A percentile compares a stretch with the other conserved stretches of the same genome.
phyloP scores from a whole-genome alignment of 176 grass and related monocot genomes.

The Lolium rigidum region DNA sequence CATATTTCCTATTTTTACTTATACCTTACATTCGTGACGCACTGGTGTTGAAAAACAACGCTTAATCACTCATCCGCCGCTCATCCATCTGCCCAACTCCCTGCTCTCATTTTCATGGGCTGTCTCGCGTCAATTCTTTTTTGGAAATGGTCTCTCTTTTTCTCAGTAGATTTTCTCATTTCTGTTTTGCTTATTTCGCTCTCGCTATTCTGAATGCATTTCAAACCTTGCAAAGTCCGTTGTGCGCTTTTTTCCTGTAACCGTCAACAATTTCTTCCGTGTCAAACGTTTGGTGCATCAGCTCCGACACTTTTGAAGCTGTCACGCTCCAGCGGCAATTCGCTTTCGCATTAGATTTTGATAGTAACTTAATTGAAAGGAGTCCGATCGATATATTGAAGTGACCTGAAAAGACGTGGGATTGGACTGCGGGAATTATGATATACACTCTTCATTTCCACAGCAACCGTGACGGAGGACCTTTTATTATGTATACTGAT shows the following conservation, averaged over 20 bases:
- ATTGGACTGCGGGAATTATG: neutral
- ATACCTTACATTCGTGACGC: too few relatives aligned
- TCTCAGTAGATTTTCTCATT: neutral
- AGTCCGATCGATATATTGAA: neutral
- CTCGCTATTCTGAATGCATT: too few relatives aligned
- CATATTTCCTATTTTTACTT: neutral
- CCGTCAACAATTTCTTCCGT: neutral
- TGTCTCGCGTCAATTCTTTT: too few relatives aligned
- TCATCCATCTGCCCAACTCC: too few relatives aligned
- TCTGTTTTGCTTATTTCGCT: neutral
- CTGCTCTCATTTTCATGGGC: too few relatives aligned
- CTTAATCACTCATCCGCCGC: too few relatives aligned
- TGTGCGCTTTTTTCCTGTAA: neutral
- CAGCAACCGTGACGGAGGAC: too few relatives aligned
- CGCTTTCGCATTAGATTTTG: conserved; percentile 26
- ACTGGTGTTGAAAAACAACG: too few relatives aligned
- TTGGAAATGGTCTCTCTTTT: too few relatives aligned
- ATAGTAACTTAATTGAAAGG: conserved; percentile 26
- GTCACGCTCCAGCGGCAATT: neutral
- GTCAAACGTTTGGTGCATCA: neutral
- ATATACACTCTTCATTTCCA: too few relatives aligned
- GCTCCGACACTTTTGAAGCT: neutral
- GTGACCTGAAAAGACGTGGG: neutral
- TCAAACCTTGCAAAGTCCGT: neutral
- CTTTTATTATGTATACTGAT: too few relatives aligned